Base-by-base conservation (phyloP, 2,329 filamentous ascomycete genomes). In the Penicillium sp. region DNA sequence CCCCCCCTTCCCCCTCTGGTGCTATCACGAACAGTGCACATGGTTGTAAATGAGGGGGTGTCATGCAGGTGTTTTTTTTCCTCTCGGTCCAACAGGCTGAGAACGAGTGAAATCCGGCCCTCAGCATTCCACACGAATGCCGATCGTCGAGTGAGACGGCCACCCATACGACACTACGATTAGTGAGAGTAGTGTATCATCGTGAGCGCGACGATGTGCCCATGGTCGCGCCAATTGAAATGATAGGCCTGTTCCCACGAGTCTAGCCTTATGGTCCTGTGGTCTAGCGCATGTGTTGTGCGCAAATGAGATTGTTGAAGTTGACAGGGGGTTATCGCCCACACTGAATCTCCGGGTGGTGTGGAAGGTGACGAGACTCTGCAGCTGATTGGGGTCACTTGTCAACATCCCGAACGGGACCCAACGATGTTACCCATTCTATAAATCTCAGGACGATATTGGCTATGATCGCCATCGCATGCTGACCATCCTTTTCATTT, bases 81-180 rank as follows among this genome's bases (percentile, higher is more conserved):
- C 36, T 12, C 39, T n/a, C 39, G 9, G 27, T 24, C 28, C 18
- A 28, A 39, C 6, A 40, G 35, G 35, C 25, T 18, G 40, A 27
- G 26, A 33, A 56, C 40, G 51, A 38, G 36, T 36, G 24, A 29
- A 29, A 27, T 13, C 35, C 39, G 18, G 18, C 18, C 18, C 43
- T 45, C 35, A 42, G 33, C 55, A 57, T 57, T 58, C 51, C 51
- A 46, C 49, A 45, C 46, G 34, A 18, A 18, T 18, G 39, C 29
- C 29, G 29, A 32, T 32, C 29, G 8, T 32, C 4, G 11, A 7
- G 3, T 7, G 11, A 32, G 48, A 45, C 44, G 52, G 53, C 53
- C 49, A n/a, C 32, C 46, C 18, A 18, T 3, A 18, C 18, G 18
- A 18, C 18, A 18, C 18, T 18, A 18, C 18, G 18, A 18, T 18